Evolutionary conservation across 306 rosid species (phyloP), one percentile per base, ranked within the genome.

Genomic region (Casuarina equisetifolia): DNA sequence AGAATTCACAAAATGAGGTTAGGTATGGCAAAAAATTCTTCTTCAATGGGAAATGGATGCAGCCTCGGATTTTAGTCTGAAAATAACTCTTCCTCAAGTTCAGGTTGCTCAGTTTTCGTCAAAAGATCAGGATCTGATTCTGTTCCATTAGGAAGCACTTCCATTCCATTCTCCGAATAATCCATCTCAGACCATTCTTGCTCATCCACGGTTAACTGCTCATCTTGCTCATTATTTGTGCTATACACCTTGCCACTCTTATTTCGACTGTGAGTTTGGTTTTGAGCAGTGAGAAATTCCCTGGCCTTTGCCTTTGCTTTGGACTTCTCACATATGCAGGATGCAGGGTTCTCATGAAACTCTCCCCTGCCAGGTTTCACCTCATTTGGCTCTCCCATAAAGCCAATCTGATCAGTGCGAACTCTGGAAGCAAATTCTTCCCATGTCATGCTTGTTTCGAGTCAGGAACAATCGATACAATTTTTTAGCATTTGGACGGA

Each of bases 331-430:
- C 98, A 92, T 70, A 94, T 90, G 90, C 98, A 94, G 54, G 97
- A 79, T 52, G 86, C 78, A 51, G 98, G 98, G 78, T 94, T 89
- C 77, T 94, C 98, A 16, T 90, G 94, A 85, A 91, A 94, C 84
- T 89, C 96, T 2, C 96, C 97, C 77, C 75, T 86, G 17, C 90
- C 96, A 0, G 88, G 82, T 69, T 50, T 92, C 52, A 91, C 74
- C 84, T 92, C 98, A 79, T 89, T 88, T 74, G 98, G 96, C 80
- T 89, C 93, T 64, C 98, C 98, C 96, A 90, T 89, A 88, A 86
- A 94, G 36, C 97, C 97, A n/a, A 82, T 79, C 85, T 94, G 98
- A 79, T 57, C 54, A 17, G 86, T 84, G 82, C 84, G 89, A 80
- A 92, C 87, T 43, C 76, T 66, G 63, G 93, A 86, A 9, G 92